phyloP scores from a whole-genome alignment of 345 rosid species.

The Citrus sinensis region DNA sequence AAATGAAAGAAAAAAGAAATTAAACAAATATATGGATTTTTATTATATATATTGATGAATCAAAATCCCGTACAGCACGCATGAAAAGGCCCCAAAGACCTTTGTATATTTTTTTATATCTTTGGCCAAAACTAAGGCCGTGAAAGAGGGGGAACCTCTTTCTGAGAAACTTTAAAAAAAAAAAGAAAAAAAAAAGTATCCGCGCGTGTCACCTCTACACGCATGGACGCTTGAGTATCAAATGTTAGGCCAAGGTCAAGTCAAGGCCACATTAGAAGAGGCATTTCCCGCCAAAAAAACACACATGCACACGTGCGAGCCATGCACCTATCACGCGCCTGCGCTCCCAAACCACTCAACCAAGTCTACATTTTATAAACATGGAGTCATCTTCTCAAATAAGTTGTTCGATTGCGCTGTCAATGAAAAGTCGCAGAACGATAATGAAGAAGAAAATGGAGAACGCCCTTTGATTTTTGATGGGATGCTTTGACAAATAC shows the following conservation, averaged over 20 bases:
- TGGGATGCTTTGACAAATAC: conserved; percentile 5
- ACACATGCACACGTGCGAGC: conserved; percentile 38
- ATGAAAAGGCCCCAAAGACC: conserved; percentile 53
- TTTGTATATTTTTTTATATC: conserved; percentile 10
- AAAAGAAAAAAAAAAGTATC: neutral
- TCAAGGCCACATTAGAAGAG: conserved; percentile 29
- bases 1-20: neutral
- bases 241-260: conserved; percentile 22
- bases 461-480: neutral
- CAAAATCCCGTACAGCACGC: conserved; percentile 31
- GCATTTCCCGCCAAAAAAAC: conserved; percentile 49
- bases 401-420: neutral
- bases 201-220: conserved; percentile 38
- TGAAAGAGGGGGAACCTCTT: conserved; percentile 13
- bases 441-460: conserved; percentile 6
- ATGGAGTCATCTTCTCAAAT: conserved; percentile 1
- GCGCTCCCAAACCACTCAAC: conserved; percentile 32
- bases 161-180: neutral
- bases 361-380: neutral
- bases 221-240: conserved; percentile 12
- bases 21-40: conserved; percentile 1
- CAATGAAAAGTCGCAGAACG: conserved; percentile 7
- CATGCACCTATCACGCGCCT: conserved; percentile 21
- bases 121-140: conserved; percentile 31
- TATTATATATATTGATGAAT: conserved; percentile 21